Evolutionary conservation across 2,329 filamentous ascomycete species (phyloP), one percentile per base, ranked within the genome.

Genomic region (Diaporthe amygdali): DNA sequence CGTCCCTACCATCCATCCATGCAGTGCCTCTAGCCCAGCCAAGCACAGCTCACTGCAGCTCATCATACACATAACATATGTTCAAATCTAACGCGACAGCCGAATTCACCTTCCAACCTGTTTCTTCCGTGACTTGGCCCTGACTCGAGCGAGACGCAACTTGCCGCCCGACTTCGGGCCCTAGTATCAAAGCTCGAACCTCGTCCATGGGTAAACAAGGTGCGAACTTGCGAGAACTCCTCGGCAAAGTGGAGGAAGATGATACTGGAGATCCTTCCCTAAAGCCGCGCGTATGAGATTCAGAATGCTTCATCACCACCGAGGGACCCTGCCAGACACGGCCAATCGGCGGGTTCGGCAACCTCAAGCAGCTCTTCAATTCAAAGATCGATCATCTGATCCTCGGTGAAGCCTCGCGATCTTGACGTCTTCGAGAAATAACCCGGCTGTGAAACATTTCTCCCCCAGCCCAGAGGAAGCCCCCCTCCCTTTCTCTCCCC

Each of bases 371-470:
- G 10, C 41, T 34, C 20, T 27, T 41, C 56, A 47, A 34, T 34
- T 22, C 27, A 12, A 34, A 47, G 10, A 25, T 63, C 41, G 56
- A 63, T 63, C 56, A 41, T 63, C 56, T 63, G 56, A 63, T 63
- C 27, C 41, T 63, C 56, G 20, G n/a, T 63, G 27, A 63, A 47
- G 27, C 17, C 41, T 63, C 41, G 56, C 56, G 41, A 63, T 47
- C 41, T 34, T 63, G 56, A 63, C 41, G 56, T 63, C 56, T 47
- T 63, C 56, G 56, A 63, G 56, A 63, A 47, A 63, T 47, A 25
- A 22, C 41, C 27, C 12, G 27, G 12, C 2, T 34, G 27, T 47
- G 41, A 47, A 63, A 63, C 56, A 63, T 47, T 34, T 47, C 22
- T 41, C 22, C 20, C 39, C 4, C 56, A 46, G n/a, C 39, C 27